phyloP scores from a whole-genome alignment of 1,139 yeast species.

The Geotrichum bryndzae region DNA sequence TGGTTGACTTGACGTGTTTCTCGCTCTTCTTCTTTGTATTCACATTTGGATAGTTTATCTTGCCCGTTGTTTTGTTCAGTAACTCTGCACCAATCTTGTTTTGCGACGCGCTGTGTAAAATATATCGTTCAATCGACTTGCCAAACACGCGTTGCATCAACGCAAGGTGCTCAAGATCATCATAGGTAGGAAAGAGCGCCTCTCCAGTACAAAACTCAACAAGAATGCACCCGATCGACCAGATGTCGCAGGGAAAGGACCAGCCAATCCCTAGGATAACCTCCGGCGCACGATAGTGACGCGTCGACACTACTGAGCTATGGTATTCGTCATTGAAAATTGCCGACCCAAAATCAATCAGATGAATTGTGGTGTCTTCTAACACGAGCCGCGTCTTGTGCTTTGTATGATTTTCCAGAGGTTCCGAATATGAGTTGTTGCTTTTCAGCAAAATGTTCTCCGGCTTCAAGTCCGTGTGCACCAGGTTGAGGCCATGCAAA shows the following conservation, averaged over 20 bases:
- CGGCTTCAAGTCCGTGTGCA: slow-evolving; percentile 94
- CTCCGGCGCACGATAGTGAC: slow-evolving; percentile 97
- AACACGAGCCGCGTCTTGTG: slow-evolving; percentile 32
- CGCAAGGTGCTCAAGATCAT: slow-evolving; percentile 87
- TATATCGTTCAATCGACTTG: slow-evolving; percentile 29
- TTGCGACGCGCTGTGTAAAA: slow-evolving; percentile 27
- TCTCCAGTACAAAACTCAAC: slow-evolving; percentile 94
- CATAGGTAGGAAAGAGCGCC: slow-evolving; percentile 91
- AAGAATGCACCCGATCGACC: slow-evolving; percentile 94
- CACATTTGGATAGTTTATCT: slow-evolving; percentile 32
- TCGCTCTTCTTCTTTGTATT: slow-evolving; percentile 43
- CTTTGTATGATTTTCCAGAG: slow-evolving; percentile 16
- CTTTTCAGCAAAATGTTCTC: slow-evolving; percentile 74
- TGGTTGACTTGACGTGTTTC: slow-evolving; percentile 45
- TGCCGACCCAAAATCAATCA: slow-evolving; percentile 95
- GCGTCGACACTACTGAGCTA: slow-evolving; percentile 77
- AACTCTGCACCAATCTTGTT: slow-evolving; percentile 25
- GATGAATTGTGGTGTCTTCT: slow-evolving; percentile 72
- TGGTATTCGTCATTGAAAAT: slow-evolving; percentile 92
- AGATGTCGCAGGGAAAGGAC: slow-evolving; percentile 90
- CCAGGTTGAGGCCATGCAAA: slow-evolving; percentile 79
- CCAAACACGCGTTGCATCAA: slow-evolving; percentile 79
- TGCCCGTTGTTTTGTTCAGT: slow-evolving; percentile 19
- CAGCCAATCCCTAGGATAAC: slow-evolving; percentile 90
- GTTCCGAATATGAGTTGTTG: slow-evolving; percentile 3